Conservation (phyloP, 148 eudicot species). For the Oxyria digyna region DNA sequence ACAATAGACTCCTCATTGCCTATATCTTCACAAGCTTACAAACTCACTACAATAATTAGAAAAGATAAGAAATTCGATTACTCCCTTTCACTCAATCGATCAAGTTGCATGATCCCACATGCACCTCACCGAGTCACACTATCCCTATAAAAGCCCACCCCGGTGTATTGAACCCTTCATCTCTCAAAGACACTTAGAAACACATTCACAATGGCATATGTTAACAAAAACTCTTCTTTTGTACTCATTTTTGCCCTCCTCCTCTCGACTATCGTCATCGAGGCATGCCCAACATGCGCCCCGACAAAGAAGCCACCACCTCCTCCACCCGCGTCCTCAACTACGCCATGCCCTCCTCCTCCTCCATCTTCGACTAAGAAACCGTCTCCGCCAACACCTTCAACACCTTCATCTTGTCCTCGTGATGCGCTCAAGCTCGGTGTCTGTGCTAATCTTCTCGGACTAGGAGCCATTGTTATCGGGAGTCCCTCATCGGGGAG, state of each 20-base stretch:
- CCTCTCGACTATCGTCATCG: background rate
- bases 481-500: conserved; percentile 2
- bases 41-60: background rate
- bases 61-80: background rate
- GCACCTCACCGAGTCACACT: background rate
- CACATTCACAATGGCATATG: background rate
- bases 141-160: background rate
- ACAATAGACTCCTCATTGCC: background rate
- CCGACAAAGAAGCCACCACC: background rate
- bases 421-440: conserved; percentile 28
- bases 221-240: background rate
- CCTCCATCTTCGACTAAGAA: too few species aligned
- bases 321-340: background rate
- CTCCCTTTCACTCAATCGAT: background rate
- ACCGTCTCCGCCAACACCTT: too few species aligned
- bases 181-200: background rate
- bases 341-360: conserved; percentile 6
- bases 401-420: conserved; percentile 9
- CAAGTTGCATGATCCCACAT: background rate
- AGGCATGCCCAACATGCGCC: background rate
- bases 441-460: conserved; percentile 22
- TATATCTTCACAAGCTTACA: background rate
- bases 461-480: conserved; percentile 3
- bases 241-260: background rate
- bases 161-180: background rate